These are phyloP conservation scores for Capronia epimyces DNA, from an alignment of 2,329 filamentous ascomycete species.

Conservation along the genomic window DNA sequence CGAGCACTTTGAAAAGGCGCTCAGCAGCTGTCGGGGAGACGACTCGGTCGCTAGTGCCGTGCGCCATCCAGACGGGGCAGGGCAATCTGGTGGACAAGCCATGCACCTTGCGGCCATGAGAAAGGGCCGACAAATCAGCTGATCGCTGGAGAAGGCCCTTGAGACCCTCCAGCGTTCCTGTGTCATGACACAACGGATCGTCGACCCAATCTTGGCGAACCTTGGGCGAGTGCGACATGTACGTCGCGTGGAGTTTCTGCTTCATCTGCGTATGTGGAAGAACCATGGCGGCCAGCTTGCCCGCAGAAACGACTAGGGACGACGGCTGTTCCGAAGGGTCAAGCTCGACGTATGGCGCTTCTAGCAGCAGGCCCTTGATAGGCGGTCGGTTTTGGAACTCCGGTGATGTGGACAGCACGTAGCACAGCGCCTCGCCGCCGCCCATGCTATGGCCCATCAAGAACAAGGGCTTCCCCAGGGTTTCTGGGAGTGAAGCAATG, in stretches of 20 bases:
- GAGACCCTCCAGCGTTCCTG: conserved; percentile 76
- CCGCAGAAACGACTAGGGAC: conserved; percentile 57
- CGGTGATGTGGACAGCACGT: conserved; percentile 36
- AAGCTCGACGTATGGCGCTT: conserved; percentile 74
- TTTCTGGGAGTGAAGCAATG: conserved; percentile 44
- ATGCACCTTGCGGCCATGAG: conserved; percentile 32
- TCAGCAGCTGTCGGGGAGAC: conserved; percentile 62
- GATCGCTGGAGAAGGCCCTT: conserved; percentile 72
- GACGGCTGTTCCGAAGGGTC: conserved; percentile 60
- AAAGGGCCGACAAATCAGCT: conserved; percentile 51
- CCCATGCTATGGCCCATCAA: conserved; percentile 91
- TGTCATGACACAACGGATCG: conserved; percentile 73
- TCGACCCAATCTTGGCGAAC: conserved; percentile 56
- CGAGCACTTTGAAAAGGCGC: conserved; percentile 55
- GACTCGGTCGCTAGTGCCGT: conserved; percentile 69
- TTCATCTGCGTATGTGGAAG: conserved; percentile 63
- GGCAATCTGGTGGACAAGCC: conserved; percentile 19
- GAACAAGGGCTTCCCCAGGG: conserved; percentile 58
- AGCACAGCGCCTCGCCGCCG: conserved; percentile 68
- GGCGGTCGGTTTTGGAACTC: conserved; percentile 49
- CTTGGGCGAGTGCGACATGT: conserved; percentile 62
- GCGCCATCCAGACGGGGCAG: conserved; percentile 66
- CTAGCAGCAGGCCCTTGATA: conserved; percentile 68
- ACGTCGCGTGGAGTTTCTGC: conserved; percentile 58
- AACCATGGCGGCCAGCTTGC: conserved; percentile 62